Evolutionary conservation across 768 basidiomycete species (phyloP).

Genomic region (Antrodiella citrinella): DNA sequence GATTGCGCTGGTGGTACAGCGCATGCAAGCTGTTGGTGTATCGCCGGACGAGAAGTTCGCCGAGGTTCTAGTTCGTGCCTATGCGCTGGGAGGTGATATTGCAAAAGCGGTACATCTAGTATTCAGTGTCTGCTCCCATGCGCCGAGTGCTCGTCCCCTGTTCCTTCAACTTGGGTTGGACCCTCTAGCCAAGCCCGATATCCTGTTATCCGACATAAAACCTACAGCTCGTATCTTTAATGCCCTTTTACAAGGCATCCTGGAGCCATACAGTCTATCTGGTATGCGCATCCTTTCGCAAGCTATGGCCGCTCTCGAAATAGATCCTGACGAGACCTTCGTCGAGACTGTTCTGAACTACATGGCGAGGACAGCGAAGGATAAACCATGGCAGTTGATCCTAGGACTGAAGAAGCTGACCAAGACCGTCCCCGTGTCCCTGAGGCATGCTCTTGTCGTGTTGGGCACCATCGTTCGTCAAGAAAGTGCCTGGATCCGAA

Average conservation of each 20-base stretch:
- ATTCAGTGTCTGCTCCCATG: slow-evolving; percentile 32
- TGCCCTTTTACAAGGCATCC: slow-evolving; percentile 42
- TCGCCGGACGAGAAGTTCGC: slow-evolving; percentile 38
- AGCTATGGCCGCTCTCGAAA: slow-evolving; percentile 44
- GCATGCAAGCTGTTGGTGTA: slow-evolving; percentile 37
- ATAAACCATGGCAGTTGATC: slow-evolving; percentile 38
- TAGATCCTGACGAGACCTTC: slow-evolving; percentile 49
- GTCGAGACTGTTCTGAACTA: slow-evolving; percentile 47
- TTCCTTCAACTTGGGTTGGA: slow-evolving; percentile 16
- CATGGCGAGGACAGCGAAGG: slow-evolving; percentile 35
- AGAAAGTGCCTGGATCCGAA: slow-evolving; percentile 45
- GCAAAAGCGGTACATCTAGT: slow-evolving; percentile 46
- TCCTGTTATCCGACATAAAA: slow-evolving; percentile 10
- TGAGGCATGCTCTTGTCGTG: slow-evolving; percentile 49
- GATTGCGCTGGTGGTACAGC: slow-evolving; percentile 37
- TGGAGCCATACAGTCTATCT: slow-evolving; percentile 41
- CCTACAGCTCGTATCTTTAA: slow-evolving; percentile 47
- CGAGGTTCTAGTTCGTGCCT: slow-evolving; percentile 50
- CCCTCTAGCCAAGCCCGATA: neutral
- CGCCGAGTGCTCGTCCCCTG: slow-evolving; percentile 15
- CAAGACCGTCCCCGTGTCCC: slow-evolving; percentile 35
- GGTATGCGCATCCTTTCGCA: slow-evolving; percentile 38
- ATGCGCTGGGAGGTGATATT: slow-evolving; percentile 37
- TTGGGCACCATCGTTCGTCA: slow-evolving; percentile 43
- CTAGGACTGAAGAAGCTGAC: slow-evolving; percentile 39